phyloP scores from a whole-genome alignment of 139 green algal species.

The Astrephomene gubernaculifera region DNA sequence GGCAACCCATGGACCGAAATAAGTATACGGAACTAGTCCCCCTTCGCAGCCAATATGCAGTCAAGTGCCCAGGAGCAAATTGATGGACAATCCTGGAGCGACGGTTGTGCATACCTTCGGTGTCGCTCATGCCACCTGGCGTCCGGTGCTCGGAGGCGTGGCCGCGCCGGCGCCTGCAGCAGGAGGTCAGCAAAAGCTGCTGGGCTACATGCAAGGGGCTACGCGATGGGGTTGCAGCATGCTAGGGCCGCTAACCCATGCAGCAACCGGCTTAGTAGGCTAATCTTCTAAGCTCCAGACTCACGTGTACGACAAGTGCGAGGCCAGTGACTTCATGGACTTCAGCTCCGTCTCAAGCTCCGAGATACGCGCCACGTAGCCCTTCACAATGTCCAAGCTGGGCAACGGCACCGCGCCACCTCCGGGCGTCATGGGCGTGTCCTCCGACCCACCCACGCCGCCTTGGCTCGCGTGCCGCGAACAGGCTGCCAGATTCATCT shows the following conservation, averaged over 20 bases:
- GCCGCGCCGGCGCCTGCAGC: constrained; percentile 14
- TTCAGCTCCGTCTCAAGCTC: constrained; percentile 74
- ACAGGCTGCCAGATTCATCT: constrained; percentile 12
- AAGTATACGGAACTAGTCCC: too few relatives aligned
- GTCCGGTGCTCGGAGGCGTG: neutral
- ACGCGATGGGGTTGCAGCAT: too few relatives aligned
- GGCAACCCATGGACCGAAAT: too few relatives aligned
- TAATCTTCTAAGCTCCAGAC: too few relatives aligned
- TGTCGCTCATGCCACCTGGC: too few relatives aligned
- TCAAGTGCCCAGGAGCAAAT: too few relatives aligned
- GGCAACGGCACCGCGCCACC: constrained; percentile 5
- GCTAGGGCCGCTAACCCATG: too few relatives aligned
- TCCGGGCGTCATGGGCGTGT: neutral
- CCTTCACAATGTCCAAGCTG: constrained; percentile 49
- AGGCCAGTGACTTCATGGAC: constrained; percentile 29
- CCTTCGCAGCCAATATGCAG: too few relatives aligned
- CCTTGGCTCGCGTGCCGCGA: neutral
- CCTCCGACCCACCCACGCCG: neutral
- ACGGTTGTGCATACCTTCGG: too few relatives aligned
- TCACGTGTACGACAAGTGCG: constrained; percentile 27
- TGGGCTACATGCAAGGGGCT: too few relatives aligned
- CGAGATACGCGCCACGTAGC: constrained; percentile 67
- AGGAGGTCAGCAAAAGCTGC: neutral
- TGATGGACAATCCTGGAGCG: too few relatives aligned
- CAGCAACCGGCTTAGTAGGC: too few relatives aligned